Base-by-base conservation (phyloP, 2,329 filamentous ascomycete genomes). In the Gyromitra esculenta region DNA sequence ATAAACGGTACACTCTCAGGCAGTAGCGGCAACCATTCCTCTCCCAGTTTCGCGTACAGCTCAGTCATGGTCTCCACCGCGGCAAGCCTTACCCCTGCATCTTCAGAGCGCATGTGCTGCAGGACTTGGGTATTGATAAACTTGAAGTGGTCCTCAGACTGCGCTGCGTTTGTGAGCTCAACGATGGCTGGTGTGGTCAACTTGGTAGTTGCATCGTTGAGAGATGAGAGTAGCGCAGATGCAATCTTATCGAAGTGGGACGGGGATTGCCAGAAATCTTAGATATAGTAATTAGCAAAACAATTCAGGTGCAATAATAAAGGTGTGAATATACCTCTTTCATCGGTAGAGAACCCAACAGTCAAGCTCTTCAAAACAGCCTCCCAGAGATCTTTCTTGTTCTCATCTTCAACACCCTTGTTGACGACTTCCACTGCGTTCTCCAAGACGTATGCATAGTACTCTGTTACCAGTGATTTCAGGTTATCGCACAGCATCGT, bases 1-100 rank as follows among this genome's bases (percentile, higher is more conserved):
- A 99, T 97, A 79, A 95, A 93, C 21, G 96, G 95, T 83, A 99
- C 85, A 91, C 97, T 98, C 87, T 99, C 96, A 0, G 95, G 93
- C 82, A 98, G 84, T 85, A 96, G 88, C 0, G 90, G 89, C 76
- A 99, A 85, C 96, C 96, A 99, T 82, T 99, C 96, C 83, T 98
- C 94, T 75, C 94, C 94, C 35, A 98, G 85, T 62, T 89, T 87
- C 80, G 92, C 89, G 11, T 94, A 96, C 78, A 98, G 86, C 13
- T 88, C 88, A 82, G 94, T 91, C 85, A 98, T 89, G 80, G 91
- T 91, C 84, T 90, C 90, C 45, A 99, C 91, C 0, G 93, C 93
- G 0, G 92, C 93, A 43, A 98, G 86, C 15, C 96, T 88, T 6
- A 95, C 91, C 31, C 88, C 86, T 6, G 91, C 86, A 71, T 89